Evolutionary conservation across 1,284 basidiomycete species (phyloP), one percentile per base, ranked within the genome.

Genomic region (Sanghuangporus baumii): DNA sequence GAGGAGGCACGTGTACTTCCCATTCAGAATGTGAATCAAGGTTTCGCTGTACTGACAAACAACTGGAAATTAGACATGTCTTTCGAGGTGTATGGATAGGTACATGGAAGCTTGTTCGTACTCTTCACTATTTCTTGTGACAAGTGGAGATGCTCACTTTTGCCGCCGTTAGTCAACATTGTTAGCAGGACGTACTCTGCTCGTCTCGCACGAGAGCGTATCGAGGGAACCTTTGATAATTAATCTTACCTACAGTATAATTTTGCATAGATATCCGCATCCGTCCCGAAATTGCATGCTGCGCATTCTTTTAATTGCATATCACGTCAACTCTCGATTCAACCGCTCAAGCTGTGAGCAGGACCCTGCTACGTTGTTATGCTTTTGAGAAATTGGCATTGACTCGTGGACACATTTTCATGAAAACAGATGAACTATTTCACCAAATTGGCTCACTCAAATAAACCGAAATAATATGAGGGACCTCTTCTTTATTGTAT

Each of bases 21-120:
- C 7, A 1, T n/a, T 18, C 16, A n/a, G 20, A 7, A 7, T 41
- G 12, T n/a, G 40, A 46, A 46, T 7, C 16, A 18, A 7, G 2
- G 16, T 46, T n/a, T 7, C 43, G 12, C 1, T 20, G n/a, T 31
- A 36, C 14, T 55, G 36, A n/a, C 43, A 38, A 57, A 16, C 57
- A 60, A 51, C 38, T 12, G 26, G 54, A 12, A 2, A 18, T 26
- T 46, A 92, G 90, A 86, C 84, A 20, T 94, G 91, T 70, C 77
- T 94, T 50, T 76, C 82, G 11, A 79, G 84, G 62, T 94, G 92
- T 71, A 79, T 92, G 69, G 89, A 92, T 62, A 82, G 91, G 47
- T 94, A 92, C 72, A 80, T 94, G 76, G 90, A 93, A 74, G 88
- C 89, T 57, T 93, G 91, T 93, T 70, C 78, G 90, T 83, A 9